Evolutionary conservation across 2,329 filamentous ascomycete genomes (phyloP), one percentile per base, ranked within the genome.

Genomic region (Fusarium sp.): DNA sequence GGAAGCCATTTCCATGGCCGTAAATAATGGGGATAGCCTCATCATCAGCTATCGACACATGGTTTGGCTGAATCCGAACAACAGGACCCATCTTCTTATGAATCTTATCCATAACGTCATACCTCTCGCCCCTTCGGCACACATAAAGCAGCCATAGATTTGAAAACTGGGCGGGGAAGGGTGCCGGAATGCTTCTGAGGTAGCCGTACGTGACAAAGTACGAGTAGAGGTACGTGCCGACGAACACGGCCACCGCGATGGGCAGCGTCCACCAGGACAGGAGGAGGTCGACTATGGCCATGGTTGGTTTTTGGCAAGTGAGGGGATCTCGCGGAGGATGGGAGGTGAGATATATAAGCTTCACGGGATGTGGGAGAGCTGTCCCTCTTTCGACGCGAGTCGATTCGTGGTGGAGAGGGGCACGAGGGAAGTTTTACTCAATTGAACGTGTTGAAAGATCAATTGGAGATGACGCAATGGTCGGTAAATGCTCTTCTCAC

Each of bases 51-150:
- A 98, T 86, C 66, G 93, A 95, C 76, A 97, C 88, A 78, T 98
- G 95, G 77, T 95, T 90, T 1, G 95, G 95, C 78, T 94, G 93
- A 73, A 98, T 93, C 38, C 95, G 89, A 24, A 98, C 92, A 2
- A 98, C 83, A n/a, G 91, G 92, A 5, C 95, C 95, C 50, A 93
- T 86, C 78, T 91, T 92, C 85, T 93, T 89, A 83, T 98, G 95
- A 9, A 90, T 86, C 38, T 91, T 83, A 77, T 97, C 87, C n/a
- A 97, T 91, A 3, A 86, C 85, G 31, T 83, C 75, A 78, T 89
- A 94, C 11, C 93, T 87, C 57, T 87, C 86, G 2, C 94, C 94
- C 5, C 88, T 86, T 2, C 95, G 90, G 62, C 85, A 86, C 14
- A 91, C 88, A 10, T 86, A 84, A 59, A 98, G 82, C 24, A 98